phyloP scores from a whole-genome alignment of 2,329 filamentous ascomycete species.

The Diplodia scrobiculata region DNA sequence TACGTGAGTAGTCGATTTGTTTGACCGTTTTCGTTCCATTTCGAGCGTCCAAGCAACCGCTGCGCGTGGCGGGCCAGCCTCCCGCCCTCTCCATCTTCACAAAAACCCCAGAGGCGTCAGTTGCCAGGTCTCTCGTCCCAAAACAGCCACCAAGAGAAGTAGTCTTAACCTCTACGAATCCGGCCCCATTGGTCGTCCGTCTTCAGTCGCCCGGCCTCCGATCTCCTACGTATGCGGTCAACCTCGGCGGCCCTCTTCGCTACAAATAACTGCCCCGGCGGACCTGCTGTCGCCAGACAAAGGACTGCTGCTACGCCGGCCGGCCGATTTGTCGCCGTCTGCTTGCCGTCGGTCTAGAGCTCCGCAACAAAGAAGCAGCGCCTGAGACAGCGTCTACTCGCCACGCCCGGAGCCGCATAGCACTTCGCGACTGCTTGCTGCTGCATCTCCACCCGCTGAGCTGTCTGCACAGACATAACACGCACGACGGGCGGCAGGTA shows the following conservation, averaged over 20 bases:
- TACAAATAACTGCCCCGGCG: slow-evolving; percentile 45
- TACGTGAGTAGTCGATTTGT: slow-evolving; percentile 13
- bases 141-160: slow-evolving; percentile 42
- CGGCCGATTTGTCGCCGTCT: slow-evolving; percentile 39
- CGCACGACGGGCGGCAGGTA: slow-evolving; percentile 40
- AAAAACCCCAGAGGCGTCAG: slow-evolving; percentile 27
- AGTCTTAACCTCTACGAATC: slow-evolving; percentile 42
- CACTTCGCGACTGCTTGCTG: slow-evolving; percentile 38
- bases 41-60: slow-evolving; percentile 29
- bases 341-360: slow-evolving; percentile 34
- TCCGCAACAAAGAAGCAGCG: slow-evolving; percentile 41
- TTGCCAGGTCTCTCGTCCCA: slow-evolving; percentile 34
- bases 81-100: slow-evolving; percentile 21
- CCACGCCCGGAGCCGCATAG: slow-evolving; percentile 37
- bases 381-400: slow-evolving; percentile 40
- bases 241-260: slow-evolving; percentile 40
- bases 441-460: slow-evolving; percentile 24
- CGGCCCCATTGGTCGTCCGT: slow-evolving; percentile 46
- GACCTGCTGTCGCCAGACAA: slow-evolving; percentile 41
- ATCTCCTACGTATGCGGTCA: slow-evolving; percentile 42
- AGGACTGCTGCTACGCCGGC: slow-evolving; percentile 38
- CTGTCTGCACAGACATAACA: slow-evolving; percentile 32
- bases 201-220: slow-evolving; percentile 42
- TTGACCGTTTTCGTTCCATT: slow-evolving; percentile 30
- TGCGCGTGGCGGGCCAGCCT: slow-evolving; percentile 27